A percentile compares a stretch with the other conserved stretches of the same genome.
Evolutionary conservation across 2,329 filamentous ascomycete species (phyloP).

Genomic region (Trichoderma brevicompactum): DNA sequence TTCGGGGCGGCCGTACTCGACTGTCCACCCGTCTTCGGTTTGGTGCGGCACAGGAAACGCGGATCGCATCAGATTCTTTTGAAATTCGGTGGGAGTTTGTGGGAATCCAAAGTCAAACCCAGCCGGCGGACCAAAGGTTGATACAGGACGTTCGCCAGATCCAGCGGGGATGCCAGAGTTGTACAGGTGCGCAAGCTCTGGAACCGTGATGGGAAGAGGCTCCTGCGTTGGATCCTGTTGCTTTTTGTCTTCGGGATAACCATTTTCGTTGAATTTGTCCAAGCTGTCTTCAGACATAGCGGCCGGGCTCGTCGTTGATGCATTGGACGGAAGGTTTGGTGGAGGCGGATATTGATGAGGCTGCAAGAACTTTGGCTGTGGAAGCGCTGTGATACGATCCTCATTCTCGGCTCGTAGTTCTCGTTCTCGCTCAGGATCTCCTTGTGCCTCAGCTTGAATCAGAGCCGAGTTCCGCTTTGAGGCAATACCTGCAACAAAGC

Average conservation of each 20-base stretch:
- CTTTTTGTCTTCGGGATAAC: conserved; percentile 50
- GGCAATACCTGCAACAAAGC: conserved; percentile 83
- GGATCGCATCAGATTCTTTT: conserved; percentile 88
- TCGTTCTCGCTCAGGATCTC: conserved; percentile 76
- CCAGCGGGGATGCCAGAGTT: conserved; percentile 46
- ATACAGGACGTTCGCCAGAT: conserved; percentile 52
- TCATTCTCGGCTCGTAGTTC: conserved; percentile 82
- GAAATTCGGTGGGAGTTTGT: conserved; percentile 81
- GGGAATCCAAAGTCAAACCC: conserved; percentile 83
- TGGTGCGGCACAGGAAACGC: conserved; percentile 74
- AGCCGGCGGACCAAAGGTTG: conserved; percentile 62
- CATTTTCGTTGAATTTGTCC: conserved; percentile 30
- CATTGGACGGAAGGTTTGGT: conserved; percentile 39
- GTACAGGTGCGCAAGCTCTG: conserved; percentile 63
- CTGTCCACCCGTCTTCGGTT: conserved; percentile 81
- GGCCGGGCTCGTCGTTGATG: conserved; percentile 36
- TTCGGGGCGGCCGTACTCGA: conserved; percentile 90
- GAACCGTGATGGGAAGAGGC: conserved; percentile 47
- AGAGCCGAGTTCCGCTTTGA: conserved; percentile 84
- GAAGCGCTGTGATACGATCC: conserved; percentile 81
- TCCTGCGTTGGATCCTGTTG: conserved; percentile 37
- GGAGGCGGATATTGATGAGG: conserved; percentile 48
- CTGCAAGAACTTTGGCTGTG: conserved; percentile 67
- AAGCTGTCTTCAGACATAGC: conserved; percentile 51
- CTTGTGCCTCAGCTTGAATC: conserved; percentile 79